These are phyloP conservation scores for Scytalidium lignicola DNA, from an alignment of 2,329 filamentous ascomycete species.

Conservation along the genomic window DNA sequence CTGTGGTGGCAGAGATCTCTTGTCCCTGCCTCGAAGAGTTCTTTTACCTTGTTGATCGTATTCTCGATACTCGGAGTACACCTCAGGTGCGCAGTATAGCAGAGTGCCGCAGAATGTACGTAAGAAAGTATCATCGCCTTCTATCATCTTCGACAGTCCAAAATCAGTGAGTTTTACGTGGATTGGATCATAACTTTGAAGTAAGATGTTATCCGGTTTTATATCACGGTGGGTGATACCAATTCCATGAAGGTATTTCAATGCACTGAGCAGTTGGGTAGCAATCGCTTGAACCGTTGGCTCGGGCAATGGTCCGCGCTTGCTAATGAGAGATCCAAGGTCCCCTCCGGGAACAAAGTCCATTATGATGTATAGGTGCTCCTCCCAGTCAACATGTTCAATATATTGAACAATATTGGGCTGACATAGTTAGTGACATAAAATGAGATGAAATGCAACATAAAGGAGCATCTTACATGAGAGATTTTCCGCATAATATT, in stretches of 20 bases:
- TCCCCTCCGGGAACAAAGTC: slow-evolving; percentile 83
- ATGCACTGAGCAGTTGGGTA: slow-evolving; percentile 69
- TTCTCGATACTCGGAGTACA: slow-evolving; percentile 71
- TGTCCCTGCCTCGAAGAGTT: slow-evolving; percentile 35
- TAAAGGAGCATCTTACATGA: slow-evolving; percentile 75
- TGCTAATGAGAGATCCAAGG: slow-evolving; percentile 65
- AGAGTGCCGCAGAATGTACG: slow-evolving; percentile 96
- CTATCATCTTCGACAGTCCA: slow-evolving; percentile 89
- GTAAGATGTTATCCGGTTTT: slow-evolving; percentile 95
- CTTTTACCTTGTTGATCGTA: slow-evolving; percentile 62
- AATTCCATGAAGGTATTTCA: slow-evolving; percentile 79
- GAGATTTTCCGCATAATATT: slow-evolving; percentile 83
- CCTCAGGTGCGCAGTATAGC: slow-evolving; percentile 92
- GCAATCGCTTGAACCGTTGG: slow-evolving; percentile 65
- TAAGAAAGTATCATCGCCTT: slow-evolving; percentile 84
- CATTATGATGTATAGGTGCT: slow-evolving; percentile 93
- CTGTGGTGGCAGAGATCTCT: slow-evolving; percentile 32
- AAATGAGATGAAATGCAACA: not conserved
- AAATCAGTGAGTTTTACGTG: slow-evolving; percentile 93
- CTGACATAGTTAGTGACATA: slow-evolving; percentile 35
- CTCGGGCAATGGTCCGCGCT: slow-evolving; percentile 61
- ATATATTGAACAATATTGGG: slow-evolving; percentile 88
- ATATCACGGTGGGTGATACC: slow-evolving; percentile 98
- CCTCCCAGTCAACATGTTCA: slow-evolving; percentile 77
- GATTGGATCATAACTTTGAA: slow-evolving; percentile 67